phyloP scores from a whole-genome alignment of 768 basidiomycete genomes.

The Tylopilus rubrobrunneus region DNA sequence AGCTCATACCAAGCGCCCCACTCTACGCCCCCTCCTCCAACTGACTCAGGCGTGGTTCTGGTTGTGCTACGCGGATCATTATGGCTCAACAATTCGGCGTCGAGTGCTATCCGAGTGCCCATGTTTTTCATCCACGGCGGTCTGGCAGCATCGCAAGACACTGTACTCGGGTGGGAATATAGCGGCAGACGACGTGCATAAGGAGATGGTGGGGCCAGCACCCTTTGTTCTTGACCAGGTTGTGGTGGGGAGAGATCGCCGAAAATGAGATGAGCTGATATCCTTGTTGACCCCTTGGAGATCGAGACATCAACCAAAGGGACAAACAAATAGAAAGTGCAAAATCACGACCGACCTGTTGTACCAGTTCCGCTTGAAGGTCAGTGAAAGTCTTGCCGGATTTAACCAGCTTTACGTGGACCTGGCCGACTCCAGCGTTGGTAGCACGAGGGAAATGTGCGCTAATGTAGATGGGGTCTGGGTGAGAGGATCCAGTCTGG shows the following conservation, averaged over 20 bases:
- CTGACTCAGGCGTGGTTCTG: conserved; percentile 36
- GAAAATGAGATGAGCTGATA: conserved; percentile 56
- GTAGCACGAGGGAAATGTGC: conserved; percentile 55
- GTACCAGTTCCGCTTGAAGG: conserved; percentile 55
- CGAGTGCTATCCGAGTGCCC: conserved; percentile 37
- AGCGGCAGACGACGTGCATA: conserved; percentile 61
- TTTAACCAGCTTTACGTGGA: conserved; percentile 47
- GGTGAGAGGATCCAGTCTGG: conserved; percentile 45
- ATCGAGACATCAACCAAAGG: neutral
- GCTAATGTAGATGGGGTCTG: conserved; percentile 57
- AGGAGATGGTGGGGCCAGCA: conserved; percentile 47
- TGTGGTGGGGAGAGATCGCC: conserved; percentile 39
- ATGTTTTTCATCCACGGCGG: conserved; percentile 35
- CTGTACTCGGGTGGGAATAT: conserved; percentile 47
- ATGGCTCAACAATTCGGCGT: conserved; percentile 36
- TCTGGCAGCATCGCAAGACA: conserved; percentile 21
- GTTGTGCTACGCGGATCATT: conserved; percentile 37
- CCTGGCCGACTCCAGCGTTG: conserved; percentile 38
- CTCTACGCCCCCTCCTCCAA: conserved; percentile 52
- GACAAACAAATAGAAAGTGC: neutral
- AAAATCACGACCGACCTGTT: conserved; percentile 39
- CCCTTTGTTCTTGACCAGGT: conserved; percentile 12
- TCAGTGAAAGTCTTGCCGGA: conserved; percentile 53
- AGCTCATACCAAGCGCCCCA: conserved; percentile 55
- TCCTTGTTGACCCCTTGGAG: conserved; percentile 41